Conservation (phyloP, 768 basidiomycete genomes). For the Calocybe cyanea region DNA sequence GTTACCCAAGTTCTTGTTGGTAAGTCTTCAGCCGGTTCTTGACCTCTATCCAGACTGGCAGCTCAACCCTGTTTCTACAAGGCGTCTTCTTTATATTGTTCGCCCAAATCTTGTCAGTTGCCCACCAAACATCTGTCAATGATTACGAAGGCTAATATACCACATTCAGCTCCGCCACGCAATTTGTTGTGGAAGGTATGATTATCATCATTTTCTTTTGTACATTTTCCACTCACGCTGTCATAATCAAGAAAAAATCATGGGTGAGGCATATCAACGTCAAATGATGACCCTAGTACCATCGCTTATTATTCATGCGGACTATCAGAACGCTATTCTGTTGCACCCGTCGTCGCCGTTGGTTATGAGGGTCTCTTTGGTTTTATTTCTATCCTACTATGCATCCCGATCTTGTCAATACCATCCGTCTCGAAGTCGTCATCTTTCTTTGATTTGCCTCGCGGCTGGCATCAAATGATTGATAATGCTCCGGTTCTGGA, state of each 20-base stretch:
- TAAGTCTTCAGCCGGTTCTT: slow-evolving; percentile 28
- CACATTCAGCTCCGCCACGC: slow-evolving; percentile 69
- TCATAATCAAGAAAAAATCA: slow-evolving; percentile 72
- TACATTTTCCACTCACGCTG: slow-evolving; percentile 8
- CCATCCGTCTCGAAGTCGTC: slow-evolving; percentile 59
- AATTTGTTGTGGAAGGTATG: slow-evolving; percentile 84
- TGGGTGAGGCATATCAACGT: slow-evolving; percentile 39
- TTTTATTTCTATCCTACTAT: slow-evolving; percentile 67
- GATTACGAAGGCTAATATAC: slow-evolving; percentile 7
- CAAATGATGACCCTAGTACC: neutral
- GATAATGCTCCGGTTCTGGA: slow-evolving; percentile 68
- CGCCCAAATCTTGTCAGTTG: slow-evolving; percentile 86
- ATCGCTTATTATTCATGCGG: slow-evolving; percentile 2
- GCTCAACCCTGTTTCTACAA: slow-evolving; percentile 22
- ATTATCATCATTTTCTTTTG: slow-evolving; percentile 4
- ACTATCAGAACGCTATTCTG: slow-evolving; percentile 57
- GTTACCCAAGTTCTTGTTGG: slow-evolving; percentile 73
- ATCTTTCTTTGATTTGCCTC: slow-evolving; percentile 82
- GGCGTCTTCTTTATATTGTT: slow-evolving; percentile 91
- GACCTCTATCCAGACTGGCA: slow-evolving; percentile 16
- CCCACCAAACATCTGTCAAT: slow-evolving; percentile 17
- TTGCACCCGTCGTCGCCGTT: slow-evolving; percentile 89
- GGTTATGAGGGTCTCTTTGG: slow-evolving; percentile 96
- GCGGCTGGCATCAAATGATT: slow-evolving; percentile 88
- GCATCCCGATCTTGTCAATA: slow-evolving; percentile 78